These are phyloP conservation scores for Diplodia corticola DNA, from an alignment of 2,329 filamentous ascomycete species.

Conservation along the genomic window DNA sequence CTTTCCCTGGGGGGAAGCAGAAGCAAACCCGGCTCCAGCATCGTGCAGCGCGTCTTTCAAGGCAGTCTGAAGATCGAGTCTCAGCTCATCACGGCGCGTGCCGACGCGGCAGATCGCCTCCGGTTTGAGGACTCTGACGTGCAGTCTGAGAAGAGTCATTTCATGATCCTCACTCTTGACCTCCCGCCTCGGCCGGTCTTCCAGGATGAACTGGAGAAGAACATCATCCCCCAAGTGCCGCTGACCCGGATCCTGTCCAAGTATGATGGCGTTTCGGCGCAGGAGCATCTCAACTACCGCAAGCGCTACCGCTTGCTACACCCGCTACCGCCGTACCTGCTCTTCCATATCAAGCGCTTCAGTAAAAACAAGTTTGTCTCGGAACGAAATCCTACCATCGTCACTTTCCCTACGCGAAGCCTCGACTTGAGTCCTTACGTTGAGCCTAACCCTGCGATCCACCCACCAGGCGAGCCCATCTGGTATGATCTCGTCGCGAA, in stretches of 20 bases:
- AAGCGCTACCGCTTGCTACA: conserved; percentile 88
- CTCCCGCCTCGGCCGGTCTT: conserved; percentile 90
- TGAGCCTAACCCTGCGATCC: conserved; percentile 74
- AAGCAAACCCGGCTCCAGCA: conserved; percentile 78
- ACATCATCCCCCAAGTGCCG: conserved; percentile 93
- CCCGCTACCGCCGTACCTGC: conserved; percentile 84
- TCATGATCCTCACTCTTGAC: conserved; percentile 90
- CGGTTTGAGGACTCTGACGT: conserved; percentile 93
- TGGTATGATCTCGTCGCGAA: conserved; percentile 96
- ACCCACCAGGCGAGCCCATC: conserved; percentile 76
- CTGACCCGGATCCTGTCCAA: conserved; percentile 76
- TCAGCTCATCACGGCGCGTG: conserved; percentile 88
- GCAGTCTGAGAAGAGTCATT: conserved; percentile 73
- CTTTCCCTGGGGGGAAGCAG: conserved; percentile 87
- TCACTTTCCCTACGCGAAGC: conserved; percentile 84
- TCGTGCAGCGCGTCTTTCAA: conserved; percentile 92
- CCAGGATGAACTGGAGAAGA: conserved; percentile 89
- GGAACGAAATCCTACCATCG: conserved; percentile 96
- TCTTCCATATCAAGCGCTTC: conserved; percentile 97
- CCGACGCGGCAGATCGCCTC: conserved; percentile 81
- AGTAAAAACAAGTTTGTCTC: conserved; percentile 94
- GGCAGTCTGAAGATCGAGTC: conserved; percentile 89
- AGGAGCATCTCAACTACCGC: conserved; percentile 85
- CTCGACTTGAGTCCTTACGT: conserved; percentile 90
- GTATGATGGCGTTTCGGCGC: conserved; percentile 84